Base-by-base conservation (phyloP, 257 asterid genomes). In the Solanum etuberosum region DNA sequence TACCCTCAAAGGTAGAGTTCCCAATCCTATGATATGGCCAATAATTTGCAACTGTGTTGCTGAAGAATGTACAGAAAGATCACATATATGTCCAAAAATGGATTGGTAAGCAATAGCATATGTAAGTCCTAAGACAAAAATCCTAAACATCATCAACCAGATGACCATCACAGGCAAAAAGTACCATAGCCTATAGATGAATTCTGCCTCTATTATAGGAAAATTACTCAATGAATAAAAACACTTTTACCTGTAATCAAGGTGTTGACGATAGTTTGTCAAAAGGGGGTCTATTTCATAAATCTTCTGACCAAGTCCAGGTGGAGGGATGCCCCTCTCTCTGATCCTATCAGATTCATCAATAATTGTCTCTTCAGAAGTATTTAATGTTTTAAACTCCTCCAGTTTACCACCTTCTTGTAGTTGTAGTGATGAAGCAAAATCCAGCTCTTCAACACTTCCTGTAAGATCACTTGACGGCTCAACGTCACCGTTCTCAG, bases 261-360 rank as follows among this genome's bases (percentile, higher is more conserved):
- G 98, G 93, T 97, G 99, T 32, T 89, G 89, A 63, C 94, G 92
- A 84, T 92, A 71, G 83, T 92, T 93, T 68, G 48, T 93, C 92
- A 97, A 88, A 88, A 93, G 90, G 63, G 99, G 95, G 92, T 97
- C 99, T 87, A 96, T 96, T 91, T 93, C 98, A 78, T 97, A 97
- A 83, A 97, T 97, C 88, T 86, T 94, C 92, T 92, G 97, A 77
- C 99, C 99, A 54, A 18, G 65, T 87, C 98, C 99, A 88, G 98
- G 98, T 61, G 98, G 97, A 90, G 97, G 96, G 83, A 96, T 90
- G 88, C 78, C 87, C 89, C 42, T 90, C 86, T 92, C 88, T 90
- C 88, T 91, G 77, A 94, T 90, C 91, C 91, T 87, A 34, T 87
- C 89, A 48, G 99, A 91, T 88, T 95, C 99, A 78, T 86, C 88